Base-by-base conservation (phyloP, 140 eudicot species). In the Oenanthe javanica region DNA sequence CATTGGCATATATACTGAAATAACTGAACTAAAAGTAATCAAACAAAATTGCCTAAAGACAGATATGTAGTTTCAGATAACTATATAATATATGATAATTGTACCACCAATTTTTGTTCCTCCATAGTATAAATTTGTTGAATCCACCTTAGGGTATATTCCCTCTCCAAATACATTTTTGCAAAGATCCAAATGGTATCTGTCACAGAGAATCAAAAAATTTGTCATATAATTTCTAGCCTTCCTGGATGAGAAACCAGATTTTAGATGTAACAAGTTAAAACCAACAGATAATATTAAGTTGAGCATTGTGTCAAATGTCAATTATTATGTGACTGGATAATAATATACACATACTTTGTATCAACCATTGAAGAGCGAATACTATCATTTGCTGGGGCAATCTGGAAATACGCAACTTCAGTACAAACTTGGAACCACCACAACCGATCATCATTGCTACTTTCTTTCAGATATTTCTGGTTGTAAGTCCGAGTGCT, bases 381-480 rank as follows among this genome's bases (percentile, higher is more conserved):
- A 54, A 93, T 85, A 76, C 97, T 96, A 83, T 96, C 99, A 88
- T 93, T 91, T 73, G 86, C 79, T 50, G 99, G 97, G 38, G 98
- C 98, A 82, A 88, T 96, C 85, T 96, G 99, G 75, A 93, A 96
- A 89, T 84, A 96, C 13, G 99, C 99, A 81, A 96, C 97, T 87
- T 96, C 99, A 14, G 87, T 96, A 80, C 99, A 96, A 72, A 96
- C 98, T 87, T 96, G 98, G 84, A 96, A 96, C 99, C 98, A 96
- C 99, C 99, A 96, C 85, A 96, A 88, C 23, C 97, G 91, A 55
- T 86, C 91, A 50, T 79, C 82, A 77, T 80, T 72, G 31, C 79
- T 85, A 50, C 97, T 91, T 9, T 88, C 85, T 90, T 87, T 93
- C 79, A 96, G 61, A 78, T 87, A 81, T 47, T 91, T 79, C 85